Percentiles rank a stretch among this genome's conserved stretches.
phyloP scores from a whole-genome alignment of 2,329 filamentous ascomycete genomes.

The Penicillium capsulatum region DNA sequence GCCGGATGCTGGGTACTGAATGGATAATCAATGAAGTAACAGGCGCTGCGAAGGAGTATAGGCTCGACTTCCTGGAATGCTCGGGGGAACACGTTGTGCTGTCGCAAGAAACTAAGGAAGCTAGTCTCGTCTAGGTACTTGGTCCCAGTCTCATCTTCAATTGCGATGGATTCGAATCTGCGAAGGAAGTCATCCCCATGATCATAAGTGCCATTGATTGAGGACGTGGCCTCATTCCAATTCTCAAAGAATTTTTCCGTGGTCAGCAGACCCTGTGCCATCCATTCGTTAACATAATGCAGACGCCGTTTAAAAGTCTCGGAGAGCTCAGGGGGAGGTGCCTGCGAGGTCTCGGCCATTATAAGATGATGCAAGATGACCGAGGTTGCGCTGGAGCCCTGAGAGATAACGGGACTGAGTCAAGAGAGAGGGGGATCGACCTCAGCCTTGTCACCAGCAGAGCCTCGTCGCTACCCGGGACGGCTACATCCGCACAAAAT shows the following conservation, averaged over 20 bases:
- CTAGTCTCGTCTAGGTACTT: background rate
- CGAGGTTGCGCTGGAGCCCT: no score
- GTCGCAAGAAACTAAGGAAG: background rate
- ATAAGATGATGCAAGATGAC: no score
- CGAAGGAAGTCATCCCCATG: background rate
- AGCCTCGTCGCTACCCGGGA: no score
- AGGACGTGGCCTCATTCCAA: no score
- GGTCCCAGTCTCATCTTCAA: background rate
- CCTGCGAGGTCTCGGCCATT: no score
- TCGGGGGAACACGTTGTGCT: background rate
- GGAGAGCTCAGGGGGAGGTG: no score
- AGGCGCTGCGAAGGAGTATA: background rate
- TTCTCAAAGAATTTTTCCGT: no score
- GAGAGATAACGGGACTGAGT: no score
- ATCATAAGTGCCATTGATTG: background rate
- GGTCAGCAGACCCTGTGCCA: background rate
- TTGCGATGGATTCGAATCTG: background rate
- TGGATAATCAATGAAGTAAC: background rate
- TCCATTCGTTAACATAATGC: background rate
- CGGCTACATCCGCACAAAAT: no score
- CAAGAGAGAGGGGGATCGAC: no score
- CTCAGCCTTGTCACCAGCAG: no score
- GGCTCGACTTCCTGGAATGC: background rate
- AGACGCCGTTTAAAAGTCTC: no score
- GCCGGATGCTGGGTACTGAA: background rate